Conservation (phyloP, 2,329 filamentous ascomycete genomes). For the Colletotrichum lupini region DNA sequence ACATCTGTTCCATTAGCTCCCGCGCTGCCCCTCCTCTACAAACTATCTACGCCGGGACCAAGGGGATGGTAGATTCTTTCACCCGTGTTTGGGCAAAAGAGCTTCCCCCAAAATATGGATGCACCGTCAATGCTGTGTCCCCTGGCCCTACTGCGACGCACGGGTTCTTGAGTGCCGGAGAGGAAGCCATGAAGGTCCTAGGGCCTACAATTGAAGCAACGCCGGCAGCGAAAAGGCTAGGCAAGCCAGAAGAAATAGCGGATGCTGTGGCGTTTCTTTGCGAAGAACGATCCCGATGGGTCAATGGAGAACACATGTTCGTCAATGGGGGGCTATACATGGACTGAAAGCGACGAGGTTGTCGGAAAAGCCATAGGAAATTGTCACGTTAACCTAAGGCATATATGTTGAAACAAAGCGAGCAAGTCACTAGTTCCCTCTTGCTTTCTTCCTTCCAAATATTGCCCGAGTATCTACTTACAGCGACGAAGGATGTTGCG, state of each 20-base stretch:
- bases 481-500: too few species aligned
- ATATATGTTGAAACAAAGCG: too few species aligned
- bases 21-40: background rate
- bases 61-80: background rate
- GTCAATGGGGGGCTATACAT: background rate
- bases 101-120: background rate
- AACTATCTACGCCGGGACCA: background rate
- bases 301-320: background rate
- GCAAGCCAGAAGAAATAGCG: background rate
- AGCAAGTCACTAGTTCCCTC: too few species aligned
- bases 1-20: background rate
- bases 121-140: background rate
- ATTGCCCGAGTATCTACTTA: too few species aligned
- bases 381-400: too few species aligned
- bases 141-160: background rate
- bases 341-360: background rate
- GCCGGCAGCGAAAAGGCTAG: background rate
- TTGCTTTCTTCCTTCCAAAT: too few species aligned
- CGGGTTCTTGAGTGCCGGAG: background rate
- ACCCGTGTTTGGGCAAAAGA: background rate
- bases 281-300: background rate
- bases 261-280: background rate
- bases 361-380: too few species aligned
- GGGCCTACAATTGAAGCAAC: background rate
- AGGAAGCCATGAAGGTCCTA: background rate